Evolutionary conservation across 768 basidiomycete genomes (phyloP).

Genomic region (Trametes sanguinea): DNA sequence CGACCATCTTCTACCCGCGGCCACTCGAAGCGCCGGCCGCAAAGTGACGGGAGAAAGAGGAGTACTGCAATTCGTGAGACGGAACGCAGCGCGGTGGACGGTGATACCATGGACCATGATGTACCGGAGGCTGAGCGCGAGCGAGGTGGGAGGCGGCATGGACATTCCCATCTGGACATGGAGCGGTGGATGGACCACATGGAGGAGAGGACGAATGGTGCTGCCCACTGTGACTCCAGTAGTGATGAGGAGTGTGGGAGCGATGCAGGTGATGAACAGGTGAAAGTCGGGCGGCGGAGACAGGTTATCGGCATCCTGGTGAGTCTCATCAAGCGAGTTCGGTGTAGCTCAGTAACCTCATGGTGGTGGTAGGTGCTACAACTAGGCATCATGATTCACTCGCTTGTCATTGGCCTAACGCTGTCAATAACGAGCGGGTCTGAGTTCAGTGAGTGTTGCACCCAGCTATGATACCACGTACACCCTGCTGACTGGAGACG

Average conservation of each 20-base stretch:
- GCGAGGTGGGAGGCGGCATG: constrained; percentile 19
- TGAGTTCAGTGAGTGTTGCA: constrained; percentile 60
- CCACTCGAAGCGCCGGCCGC: not conserved
- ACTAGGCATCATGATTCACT: constrained; percentile 84
- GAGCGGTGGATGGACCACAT: constrained; percentile 19
- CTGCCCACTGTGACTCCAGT: constrained; percentile 14
- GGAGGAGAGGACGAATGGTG: constrained; percentile 1
- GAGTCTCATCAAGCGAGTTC: constrained; percentile 26
- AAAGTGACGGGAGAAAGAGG: too few relatives aligned
- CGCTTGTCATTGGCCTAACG: constrained; percentile 78
- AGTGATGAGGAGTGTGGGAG: constrained; percentile 21
- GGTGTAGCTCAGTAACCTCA: not conserved
- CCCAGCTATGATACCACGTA: not conserved
- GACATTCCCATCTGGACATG: constrained; percentile 25
- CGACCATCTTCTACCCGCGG: not conserved
- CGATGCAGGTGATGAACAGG: constrained; percentile 18
- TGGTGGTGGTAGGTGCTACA: constrained; percentile 63
- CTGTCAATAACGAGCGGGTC: constrained; percentile 66
- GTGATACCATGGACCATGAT: not conserved
- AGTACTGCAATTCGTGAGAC: too few relatives aligned
- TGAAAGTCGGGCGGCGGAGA: constrained; percentile 43
- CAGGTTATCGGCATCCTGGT: constrained; percentile 79
- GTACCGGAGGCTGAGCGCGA: constrained; percentile 1
- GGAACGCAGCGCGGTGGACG: not conserved
- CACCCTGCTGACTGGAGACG: not conserved